A percentile compares a stretch with the other conserved stretches of the same genome.
Conservation (phyloP, 257 asterid species). For the Lantana camara region DNA sequence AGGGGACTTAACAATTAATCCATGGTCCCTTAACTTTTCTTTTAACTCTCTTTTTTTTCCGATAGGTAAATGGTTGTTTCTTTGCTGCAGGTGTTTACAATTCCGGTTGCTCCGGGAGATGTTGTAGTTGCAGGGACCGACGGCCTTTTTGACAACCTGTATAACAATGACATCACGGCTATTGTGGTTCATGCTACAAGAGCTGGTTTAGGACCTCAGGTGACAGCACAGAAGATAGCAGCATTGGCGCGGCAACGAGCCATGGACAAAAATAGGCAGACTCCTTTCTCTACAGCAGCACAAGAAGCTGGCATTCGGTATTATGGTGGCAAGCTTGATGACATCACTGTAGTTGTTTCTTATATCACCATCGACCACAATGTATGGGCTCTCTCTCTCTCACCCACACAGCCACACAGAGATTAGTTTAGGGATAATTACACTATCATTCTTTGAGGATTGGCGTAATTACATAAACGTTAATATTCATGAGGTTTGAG, state of each 20-base stretch:
- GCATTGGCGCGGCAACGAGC: slow-evolving; percentile 94
- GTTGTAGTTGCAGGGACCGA: slow-evolving; percentile 95
- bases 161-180: slow-evolving; percentile 80
- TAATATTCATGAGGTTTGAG: too few species aligned
- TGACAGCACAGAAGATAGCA: slow-evolving; percentile 90
- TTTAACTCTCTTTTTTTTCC: too few species aligned
- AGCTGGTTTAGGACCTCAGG: slow-evolving; percentile 91
- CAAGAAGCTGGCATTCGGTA: slow-evolving; percentile 95
- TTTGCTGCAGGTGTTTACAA: slow-evolving; percentile 73
- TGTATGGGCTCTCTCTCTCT: slow-evolving; percentile 46
- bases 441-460: too few species aligned
- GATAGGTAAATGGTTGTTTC: slow-evolving; percentile 6
- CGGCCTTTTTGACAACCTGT: slow-evolving; percentile 94
- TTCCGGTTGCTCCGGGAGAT: slow-evolving; percentile 95
- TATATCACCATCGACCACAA: slow-evolving; percentile 66
- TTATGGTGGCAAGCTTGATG: slow-evolving; percentile 97
- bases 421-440: too few species aligned
- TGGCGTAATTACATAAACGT: too few species aligned
- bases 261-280: slow-evolving; percentile 80
- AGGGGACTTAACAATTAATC: neutral
- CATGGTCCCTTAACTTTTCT: too few species aligned
- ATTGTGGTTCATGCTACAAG: slow-evolving; percentile 86
- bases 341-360: slow-evolving; percentile 91
- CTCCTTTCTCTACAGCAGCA: slow-evolving; percentile 96
- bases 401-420: neutral